A percentile compares a stretch with the other conserved stretches of the same genome.
phyloP scores from a whole-genome alignment of 495 filamentous ascomycete species.

The Hypoxylon fragiforme region DNA sequence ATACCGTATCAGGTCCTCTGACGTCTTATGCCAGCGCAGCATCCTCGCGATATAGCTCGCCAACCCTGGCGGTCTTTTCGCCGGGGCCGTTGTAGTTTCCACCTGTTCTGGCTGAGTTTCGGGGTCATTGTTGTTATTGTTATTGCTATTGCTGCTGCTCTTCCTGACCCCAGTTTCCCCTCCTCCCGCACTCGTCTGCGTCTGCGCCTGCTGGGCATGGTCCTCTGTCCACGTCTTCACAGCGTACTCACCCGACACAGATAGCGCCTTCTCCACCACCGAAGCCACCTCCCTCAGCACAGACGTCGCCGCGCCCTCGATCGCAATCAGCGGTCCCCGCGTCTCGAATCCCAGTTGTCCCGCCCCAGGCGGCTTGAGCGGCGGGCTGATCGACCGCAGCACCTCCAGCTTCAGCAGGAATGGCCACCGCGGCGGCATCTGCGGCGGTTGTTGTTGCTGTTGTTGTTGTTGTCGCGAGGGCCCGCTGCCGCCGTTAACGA shows the following conservation, averaged over 20 bases:
- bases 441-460: constrained; percentile 10
- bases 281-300: constrained; percentile 59
- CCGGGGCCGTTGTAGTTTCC: constrained; percentile 4
- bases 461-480: constrained; percentile 10
- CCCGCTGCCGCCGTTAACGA: constrained; percentile 9
- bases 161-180: constrained; percentile 26
- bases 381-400: constrained; percentile 43
- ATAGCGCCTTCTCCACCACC: constrained; percentile 64
- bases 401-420: constrained; percentile 39
- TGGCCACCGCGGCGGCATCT: constrained; percentile 24
- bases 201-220: too few relatives aligned
- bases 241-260: constrained; percentile 59
- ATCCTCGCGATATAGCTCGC: constrained; percentile 72
- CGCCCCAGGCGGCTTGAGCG: constrained; percentile 51
- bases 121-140: neutral
- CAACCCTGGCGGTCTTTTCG: constrained; percentile 37
- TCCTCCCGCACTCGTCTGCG: constrained; percentile 38
- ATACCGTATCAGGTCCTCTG: constrained; percentile 65
- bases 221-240: constrained; percentile 57
- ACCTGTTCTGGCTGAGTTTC: constrained; percentile 11
- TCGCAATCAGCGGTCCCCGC: constrained; percentile 76
- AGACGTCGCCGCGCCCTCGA: constrained; percentile 70
- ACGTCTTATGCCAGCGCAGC: constrained; percentile 69
- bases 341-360: constrained; percentile 47
- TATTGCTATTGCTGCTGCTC: neutral